phyloP scores from a whole-genome alignment of 768 basidiomycete genomes.

The Mycena capillaripes region DNA sequence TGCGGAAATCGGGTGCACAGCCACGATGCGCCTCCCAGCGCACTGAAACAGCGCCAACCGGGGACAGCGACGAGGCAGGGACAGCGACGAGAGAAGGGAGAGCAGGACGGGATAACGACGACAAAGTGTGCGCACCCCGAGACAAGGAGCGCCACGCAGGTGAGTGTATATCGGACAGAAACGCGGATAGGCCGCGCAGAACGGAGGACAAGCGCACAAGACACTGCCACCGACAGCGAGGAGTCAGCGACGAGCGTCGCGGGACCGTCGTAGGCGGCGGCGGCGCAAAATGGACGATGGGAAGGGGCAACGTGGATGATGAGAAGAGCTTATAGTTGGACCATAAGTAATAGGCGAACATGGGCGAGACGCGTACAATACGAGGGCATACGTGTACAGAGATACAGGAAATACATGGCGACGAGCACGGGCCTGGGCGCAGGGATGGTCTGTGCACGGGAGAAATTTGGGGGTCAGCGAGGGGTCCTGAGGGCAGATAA shows the following conservation, averaged over 20 bases:
- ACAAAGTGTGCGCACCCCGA: too few relatives aligned
- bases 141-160: too few relatives aligned
- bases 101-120: not conserved
- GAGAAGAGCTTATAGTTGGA: not conserved
- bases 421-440: not conserved
- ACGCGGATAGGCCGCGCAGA: not conserved
- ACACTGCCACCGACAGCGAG: not conserved
- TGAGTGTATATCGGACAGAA: too few relatives aligned
- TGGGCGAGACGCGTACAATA: conserved; percentile 17
- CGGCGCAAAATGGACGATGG: not conserved
- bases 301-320: not conserved
- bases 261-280: not conserved
- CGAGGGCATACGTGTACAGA: conserved; percentile 1
- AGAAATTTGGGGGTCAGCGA: conserved; percentile 7
- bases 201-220: not conserved
- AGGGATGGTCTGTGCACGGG: conserved; percentile 19
- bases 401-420: conserved; percentile 9
- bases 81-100: not conserved
- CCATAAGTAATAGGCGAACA: conserved; percentile 11
- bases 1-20: too few relatives aligned
- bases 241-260: not conserved
- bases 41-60: too few relatives aligned
- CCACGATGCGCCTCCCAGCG: too few relatives aligned
- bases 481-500: not conserved
- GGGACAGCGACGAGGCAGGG: too few relatives aligned